Evolutionary conservation across 164 flowering plant species (phyloP).

Genomic region (Chloranthus sessilifolius): DNA sequence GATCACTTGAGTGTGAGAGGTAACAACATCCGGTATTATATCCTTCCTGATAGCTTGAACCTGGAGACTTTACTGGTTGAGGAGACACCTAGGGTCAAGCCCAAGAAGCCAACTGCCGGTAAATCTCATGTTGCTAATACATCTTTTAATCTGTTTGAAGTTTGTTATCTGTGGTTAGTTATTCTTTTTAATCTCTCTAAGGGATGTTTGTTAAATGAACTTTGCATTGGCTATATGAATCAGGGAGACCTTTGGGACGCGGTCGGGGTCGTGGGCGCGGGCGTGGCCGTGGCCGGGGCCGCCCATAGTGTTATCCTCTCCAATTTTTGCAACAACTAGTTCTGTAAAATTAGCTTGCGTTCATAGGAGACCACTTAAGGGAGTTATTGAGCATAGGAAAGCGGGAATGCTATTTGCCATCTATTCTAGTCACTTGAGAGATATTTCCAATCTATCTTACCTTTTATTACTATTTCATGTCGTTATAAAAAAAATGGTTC

Average conservation of each 20-base stretch:
- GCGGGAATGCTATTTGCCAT: neutral
- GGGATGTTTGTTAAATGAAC: neutral
- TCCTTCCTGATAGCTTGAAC: constrained; percentile 89
- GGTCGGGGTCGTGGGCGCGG: constrained; percentile 94
- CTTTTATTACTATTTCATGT: too few relatives aligned
- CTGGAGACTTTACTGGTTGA: constrained; percentile 86
- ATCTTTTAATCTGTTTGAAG: neutral
- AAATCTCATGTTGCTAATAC: constrained; percentile 2
- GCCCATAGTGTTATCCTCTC: constrained; percentile 22
- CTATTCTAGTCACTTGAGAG: too few relatives aligned
- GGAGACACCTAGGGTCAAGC: constrained; percentile 89
- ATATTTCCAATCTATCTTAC: too few relatives aligned
- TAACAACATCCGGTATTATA: constrained; percentile 80
- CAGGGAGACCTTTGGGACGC: constrained; percentile 83
- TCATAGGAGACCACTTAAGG: too few relatives aligned
- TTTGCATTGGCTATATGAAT: neutral
- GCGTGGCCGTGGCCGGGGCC: constrained; percentile 91
- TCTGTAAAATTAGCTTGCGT: constrained; percentile 9
- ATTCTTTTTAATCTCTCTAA: neutral
- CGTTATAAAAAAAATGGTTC: too few relatives aligned
- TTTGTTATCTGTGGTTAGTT: too few relatives aligned
- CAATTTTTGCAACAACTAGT: constrained; percentile 14
- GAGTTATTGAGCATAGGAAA: neutral
- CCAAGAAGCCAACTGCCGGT: constrained; percentile 92
- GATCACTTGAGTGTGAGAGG: constrained; percentile 94